phyloP scores from a whole-genome alignment of 495 filamentous ascomycete species.

The Penicillium steckii region DNA sequence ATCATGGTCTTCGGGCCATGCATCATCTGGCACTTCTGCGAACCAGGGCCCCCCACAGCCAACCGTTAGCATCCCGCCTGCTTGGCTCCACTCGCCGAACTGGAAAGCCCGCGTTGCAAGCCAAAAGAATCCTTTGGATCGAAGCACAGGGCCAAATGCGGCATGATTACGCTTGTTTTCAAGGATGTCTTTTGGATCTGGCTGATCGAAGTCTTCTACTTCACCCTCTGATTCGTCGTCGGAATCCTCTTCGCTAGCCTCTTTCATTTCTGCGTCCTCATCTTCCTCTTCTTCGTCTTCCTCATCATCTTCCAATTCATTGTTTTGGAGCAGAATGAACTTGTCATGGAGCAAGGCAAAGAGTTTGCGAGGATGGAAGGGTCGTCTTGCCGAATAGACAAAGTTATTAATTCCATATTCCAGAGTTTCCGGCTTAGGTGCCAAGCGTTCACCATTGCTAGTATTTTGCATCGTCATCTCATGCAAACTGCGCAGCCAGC shows the following conservation, averaged over 20 bases:
- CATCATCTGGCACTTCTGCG: conserved; percentile 43
- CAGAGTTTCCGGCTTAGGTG: conserved; percentile 56
- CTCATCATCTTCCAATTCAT: conserved; percentile 35
- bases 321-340: conserved; percentile 52
- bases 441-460: conserved; percentile 40
- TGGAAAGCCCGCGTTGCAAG: conserved; percentile 43
- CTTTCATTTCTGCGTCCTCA: conserved; percentile 33
- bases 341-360: conserved; percentile 52
- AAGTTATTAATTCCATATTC: conserved; percentile 58
- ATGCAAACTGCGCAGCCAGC: conserved; percentile 51
- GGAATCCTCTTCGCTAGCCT: conserved; percentile 37
- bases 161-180: conserved; percentile 44
- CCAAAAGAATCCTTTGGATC: conserved; percentile 51
- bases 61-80: conserved; percentile 57
- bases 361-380: conserved; percentile 51
- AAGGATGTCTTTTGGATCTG: conserved; percentile 35
- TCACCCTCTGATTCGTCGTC: conserved; percentile 27
- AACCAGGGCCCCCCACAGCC: conserved; percentile 55
- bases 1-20: conserved; percentile 46
- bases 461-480: conserved; percentile 47
- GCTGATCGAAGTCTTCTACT: conserved; percentile 34
- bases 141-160: conserved; percentile 41
- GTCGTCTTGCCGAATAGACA: conserved; percentile 50
- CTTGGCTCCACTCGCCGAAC: conserved; percentile 60
- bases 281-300: conserved; percentile 35